Evolutionary conservation across 2,329 filamentous ascomycete genomes (phyloP), one percentile per base, ranked within the genome.

Genomic region (Trichoderma pleuroti): DNA sequence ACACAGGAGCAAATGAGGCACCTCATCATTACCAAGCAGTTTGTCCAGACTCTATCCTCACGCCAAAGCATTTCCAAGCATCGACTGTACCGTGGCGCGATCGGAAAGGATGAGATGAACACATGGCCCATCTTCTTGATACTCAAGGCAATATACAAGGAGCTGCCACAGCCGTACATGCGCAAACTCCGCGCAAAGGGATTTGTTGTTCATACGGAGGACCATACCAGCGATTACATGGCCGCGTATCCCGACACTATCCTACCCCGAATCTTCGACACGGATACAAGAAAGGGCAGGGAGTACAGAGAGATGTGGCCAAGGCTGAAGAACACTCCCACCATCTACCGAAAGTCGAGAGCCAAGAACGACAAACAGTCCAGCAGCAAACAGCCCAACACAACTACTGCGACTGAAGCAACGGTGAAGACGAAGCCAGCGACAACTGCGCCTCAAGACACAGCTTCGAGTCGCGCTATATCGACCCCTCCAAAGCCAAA

Each of bases 1-100:
- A 49, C n/a, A 10, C n/a, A 49, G 10, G 10, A 49, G 10, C n/a
- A 49, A 12, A 49, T 49, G n/a, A 49, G n/a, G 10, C n/a, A 49
- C 4, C n/a, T 49, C n/a, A 49, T 49, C 10, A 11, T 49, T 21
- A 49, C 0, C n/a, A 49, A 21, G 2, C 42, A 49, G 5, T 49
- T 49, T 21, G 42, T 4, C 10, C n/a, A 0, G 0, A 6, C 0
- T 49, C 10, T 12, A 11, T 49, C 42, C 10, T 0, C n/a, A 49
- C n/a, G 10, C n/a, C n/a, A 49, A 49, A 21, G n/a, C 10, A 49
- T 49, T 1, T 21, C 5, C 0, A 49, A 49, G n/a, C n/a, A 49
- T 49, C n/a, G n/a, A 0, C 0, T 49, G 18, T 49, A 49, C 5
- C n/a, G n/a, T 49, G 3, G n/a, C 4, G 1, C 2, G 0, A 49